Evolutionary conservation across 2,329 filamentous ascomycete species (phyloP), one percentile per base, ranked within the genome.

Genomic region (Colletotrichum sp.): DNA sequence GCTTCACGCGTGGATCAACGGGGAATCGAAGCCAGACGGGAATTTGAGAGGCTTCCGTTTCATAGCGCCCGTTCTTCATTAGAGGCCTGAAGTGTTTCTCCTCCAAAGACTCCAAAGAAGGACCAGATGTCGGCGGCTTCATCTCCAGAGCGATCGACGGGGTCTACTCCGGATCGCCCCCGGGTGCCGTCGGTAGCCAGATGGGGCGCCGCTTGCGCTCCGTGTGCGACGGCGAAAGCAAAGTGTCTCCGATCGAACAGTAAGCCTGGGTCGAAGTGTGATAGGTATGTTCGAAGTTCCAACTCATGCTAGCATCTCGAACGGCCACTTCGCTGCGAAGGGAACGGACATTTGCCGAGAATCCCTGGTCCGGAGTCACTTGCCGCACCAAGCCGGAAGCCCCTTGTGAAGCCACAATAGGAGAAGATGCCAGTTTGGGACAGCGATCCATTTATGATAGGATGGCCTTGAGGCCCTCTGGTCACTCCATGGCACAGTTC

Each of bases 171-270:
- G 16, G 73, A 68, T 26, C 57, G 32, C 10, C 39, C 69, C 4
- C 71, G 65, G 28, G 21, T 18, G 5, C 44, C 65, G 13, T 6
- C 71, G 16, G 30, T 68, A 28, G 71, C 65, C 21, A 28, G n/a
- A 87, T 90, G 88, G 88, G 88, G 88, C 18, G 87, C 87, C 6
- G 88, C 88, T 2, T 90, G 88, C 66, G 83, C 87, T 7, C 82
- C 87, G 2, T 90, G 88, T 78, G 87, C 88, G 8, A 82, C 85
- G 15, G 87, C 88, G 36, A 90, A 90, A 78, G 88, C 88, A 9
- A 89, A 89, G 76, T 90, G 88, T 76, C 84, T 89, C 60, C 85
- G 88, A 10, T 84, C 87, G 8, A 85, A 85, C 71, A 49, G 78
- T 81, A 6, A 78, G 4, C 78, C 81, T 0, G 84, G 83, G 2